Conservation (phyloP, 2,329 filamentous ascomycete species). For the Aspergillus niger region DNA sequence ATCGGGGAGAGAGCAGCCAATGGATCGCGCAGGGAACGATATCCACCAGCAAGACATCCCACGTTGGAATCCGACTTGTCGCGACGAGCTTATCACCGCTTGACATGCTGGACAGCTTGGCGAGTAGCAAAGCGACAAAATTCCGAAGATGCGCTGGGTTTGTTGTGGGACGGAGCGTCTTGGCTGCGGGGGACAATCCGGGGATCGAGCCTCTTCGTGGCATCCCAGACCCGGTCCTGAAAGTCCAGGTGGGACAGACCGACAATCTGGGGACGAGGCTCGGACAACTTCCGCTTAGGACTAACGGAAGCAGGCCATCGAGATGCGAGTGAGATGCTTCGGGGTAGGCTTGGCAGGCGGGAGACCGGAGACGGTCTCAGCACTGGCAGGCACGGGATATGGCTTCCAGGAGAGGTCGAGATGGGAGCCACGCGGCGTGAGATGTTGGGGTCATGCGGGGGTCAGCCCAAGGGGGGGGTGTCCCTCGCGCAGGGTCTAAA, state of each 20-base stretch:
- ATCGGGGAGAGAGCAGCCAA: neutral
- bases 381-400: too few relatives aligned
- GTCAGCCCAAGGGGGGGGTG: too few relatives aligned
- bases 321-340: neutral
- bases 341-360: neutral
- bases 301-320: neutral
- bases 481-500: too few relatives aligned
- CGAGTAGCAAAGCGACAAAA: neutral
- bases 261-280: neutral
- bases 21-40: neutral
- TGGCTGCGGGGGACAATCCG: neutral
- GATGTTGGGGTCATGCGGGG: neutral
- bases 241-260: neutral
- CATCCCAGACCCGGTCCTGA: neutral
- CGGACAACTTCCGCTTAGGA: neutral
- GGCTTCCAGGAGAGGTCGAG: too few relatives aligned
- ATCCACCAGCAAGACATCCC: neutral
- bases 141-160: neutral
- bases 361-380: neutral
- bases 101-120: neutral
- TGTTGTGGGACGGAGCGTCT: neutral
- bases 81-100: constrained; percentile 1
- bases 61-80: neutral
- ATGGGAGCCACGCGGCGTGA: neutral
- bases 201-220: neutral